A percentile compares a stretch with the other conserved stretches of the same genome.
These are phyloP conservation scores for Aspergillus kassunensis DNA, from an alignment of 495 filamentous ascomycete species.

Conservation along the genomic window DNA sequence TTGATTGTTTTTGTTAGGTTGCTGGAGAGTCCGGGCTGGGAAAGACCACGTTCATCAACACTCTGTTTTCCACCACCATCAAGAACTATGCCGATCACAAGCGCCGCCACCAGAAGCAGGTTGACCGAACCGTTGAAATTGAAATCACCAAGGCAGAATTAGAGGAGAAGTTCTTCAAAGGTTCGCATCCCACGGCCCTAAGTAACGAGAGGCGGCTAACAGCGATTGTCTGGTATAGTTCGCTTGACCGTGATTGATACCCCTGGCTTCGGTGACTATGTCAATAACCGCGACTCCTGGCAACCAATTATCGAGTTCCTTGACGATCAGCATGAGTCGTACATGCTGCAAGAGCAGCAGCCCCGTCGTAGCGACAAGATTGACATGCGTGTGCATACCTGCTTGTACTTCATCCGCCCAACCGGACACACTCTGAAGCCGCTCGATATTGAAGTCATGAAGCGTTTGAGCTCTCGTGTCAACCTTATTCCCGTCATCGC, in stretches of 20 bases:
- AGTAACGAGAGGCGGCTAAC: constrained; percentile 15
- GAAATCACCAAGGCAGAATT: constrained; percentile 99
- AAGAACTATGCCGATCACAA: constrained; percentile 99
- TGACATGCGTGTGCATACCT: constrained; percentile 96
- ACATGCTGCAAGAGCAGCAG: constrained; percentile 99
- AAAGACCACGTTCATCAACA: constrained; percentile 99
- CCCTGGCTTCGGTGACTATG: constrained; percentile 97
- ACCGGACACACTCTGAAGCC: constrained; percentile 98
- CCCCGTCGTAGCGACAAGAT: constrained; percentile 97
- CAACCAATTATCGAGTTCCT: constrained; percentile 99
- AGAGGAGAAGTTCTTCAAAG: constrained; percentile 99
- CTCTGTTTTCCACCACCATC: constrained; percentile 98
- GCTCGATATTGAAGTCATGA: constrained; percentile 99
- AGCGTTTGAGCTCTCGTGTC: constrained; percentile 92
- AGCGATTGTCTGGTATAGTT: constrained; percentile 52
- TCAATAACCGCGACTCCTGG: constrained; percentile 99
- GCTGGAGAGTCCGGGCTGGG: constrained; percentile 97
- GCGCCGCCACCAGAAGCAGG: constrained; percentile 95
- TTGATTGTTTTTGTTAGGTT: constrained; percentile 57
- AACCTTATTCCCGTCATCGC: constrained; percentile 98
- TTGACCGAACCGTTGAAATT: constrained; percentile 99
- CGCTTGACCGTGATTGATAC: constrained; percentile 98
- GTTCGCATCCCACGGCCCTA: constrained; percentile 43
- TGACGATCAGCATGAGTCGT: constrained; percentile 99
- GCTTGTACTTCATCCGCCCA: constrained; percentile 97